phyloP scores from a whole-genome alignment of 805 yeast genomes.

The Saturnispora mendoncae region DNA sequence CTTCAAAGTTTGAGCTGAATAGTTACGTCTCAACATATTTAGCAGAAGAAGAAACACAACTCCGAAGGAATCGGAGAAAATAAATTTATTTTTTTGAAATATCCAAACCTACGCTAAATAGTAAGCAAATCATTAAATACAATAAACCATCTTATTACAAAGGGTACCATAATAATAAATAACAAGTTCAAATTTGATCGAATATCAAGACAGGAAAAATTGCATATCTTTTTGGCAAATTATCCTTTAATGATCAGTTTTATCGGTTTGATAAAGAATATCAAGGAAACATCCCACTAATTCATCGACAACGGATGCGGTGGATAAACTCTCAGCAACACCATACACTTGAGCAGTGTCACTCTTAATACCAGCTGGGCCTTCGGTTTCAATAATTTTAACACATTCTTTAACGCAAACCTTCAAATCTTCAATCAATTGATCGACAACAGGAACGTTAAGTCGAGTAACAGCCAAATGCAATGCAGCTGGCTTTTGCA shows the following conservation, averaged over 20 bases:
- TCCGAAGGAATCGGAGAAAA: background rate
- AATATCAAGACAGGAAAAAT: too few relatives aligned
- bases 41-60: background rate
- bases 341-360: conserved; percentile 91
- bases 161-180: too few relatives aligned
- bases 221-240: too few relatives aligned
- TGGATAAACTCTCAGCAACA: conserved; percentile 84
- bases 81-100: too few relatives aligned
- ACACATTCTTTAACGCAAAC: conserved; percentile 35
- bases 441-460: conserved; percentile 52
- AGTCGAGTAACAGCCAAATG: conserved; percentile 83
- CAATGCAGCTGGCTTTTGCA: conserved; percentile 85
- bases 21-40: background rate
- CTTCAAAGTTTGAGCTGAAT: conserved; percentile 7
- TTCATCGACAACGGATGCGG: conserved; percentile 75
- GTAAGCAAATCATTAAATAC: too few relatives aligned
- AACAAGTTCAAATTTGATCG: too few relatives aligned
- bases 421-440: conserved; percentile 45
- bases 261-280: conserved; percentile 52
- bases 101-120: too few relatives aligned
- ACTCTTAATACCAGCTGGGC: conserved; percentile 19
- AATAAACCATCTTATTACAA: too few relatives aligned
- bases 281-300: conserved; percentile 77
- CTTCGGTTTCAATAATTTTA: conserved; percentile 14
- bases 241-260: too few relatives aligned